Conservation (phyloP, 2,329 filamentous ascomycete genomes). For the Emmonsiellopsis sp. region DNA sequence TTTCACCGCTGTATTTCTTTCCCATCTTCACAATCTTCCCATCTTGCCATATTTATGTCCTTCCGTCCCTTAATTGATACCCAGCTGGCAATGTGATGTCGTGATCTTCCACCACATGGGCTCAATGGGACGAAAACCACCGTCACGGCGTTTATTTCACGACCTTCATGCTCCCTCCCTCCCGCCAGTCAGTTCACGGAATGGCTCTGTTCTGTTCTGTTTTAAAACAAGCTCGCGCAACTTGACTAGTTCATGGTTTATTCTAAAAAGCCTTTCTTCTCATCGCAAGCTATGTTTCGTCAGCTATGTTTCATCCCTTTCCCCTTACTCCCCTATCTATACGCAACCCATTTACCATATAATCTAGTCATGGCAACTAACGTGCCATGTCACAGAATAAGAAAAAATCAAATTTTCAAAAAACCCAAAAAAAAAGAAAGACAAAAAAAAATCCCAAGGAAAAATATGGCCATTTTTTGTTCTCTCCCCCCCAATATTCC, state of each 20-base stretch:
- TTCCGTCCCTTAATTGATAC: slow-evolving; percentile 1
- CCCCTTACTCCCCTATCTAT: background rate
- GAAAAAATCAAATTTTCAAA: background rate
- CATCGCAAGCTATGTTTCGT: background rate
- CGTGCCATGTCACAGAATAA: slow-evolving; percentile 5
- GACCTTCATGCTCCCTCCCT: too few relatives aligned
- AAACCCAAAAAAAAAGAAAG: background rate
- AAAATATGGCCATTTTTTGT: too few relatives aligned
- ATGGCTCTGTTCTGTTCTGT: too few relatives aligned
- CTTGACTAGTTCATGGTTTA: background rate
- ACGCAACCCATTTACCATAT: background rate
- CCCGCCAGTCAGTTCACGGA: too few relatives aligned
- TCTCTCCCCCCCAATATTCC: too few relatives aligned
- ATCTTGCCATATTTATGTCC: background rate
- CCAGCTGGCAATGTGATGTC: slow-evolving; percentile 2
- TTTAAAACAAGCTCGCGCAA: background rate
- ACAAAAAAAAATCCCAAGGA: background rate
- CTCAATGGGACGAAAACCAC: background rate
- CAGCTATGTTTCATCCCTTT: background rate
- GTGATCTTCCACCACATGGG: background rate
- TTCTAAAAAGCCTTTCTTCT: background rate
- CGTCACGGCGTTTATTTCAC: background rate
- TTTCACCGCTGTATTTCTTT: slow-evolving; percentile 13
- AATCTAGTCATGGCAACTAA: slow-evolving; percentile 4
- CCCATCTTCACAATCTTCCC: slow-evolving; percentile 4